Percentiles rank a stretch among this genome's conserved stretches.
phyloP scores from a whole-genome alignment of 1,284 basidiomycete genomes.

The Gymnopus androsaceus region DNA sequence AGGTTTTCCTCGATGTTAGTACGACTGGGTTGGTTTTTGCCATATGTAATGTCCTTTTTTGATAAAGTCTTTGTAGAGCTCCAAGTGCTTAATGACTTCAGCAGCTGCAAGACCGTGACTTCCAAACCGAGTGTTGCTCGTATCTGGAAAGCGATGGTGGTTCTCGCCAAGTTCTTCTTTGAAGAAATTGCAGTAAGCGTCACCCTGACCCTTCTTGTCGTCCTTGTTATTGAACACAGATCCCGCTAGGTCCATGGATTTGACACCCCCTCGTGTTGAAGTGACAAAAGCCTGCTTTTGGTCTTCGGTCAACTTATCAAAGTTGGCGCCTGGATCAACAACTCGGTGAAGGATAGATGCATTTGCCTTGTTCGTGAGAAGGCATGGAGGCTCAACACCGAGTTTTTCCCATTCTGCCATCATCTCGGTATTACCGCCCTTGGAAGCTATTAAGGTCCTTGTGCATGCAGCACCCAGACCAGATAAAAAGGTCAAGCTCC shows the following conservation, averaged over 20 bases:
- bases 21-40: constrained; percentile 24
- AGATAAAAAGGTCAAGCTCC: not conserved
- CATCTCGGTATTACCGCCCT: constrained; percentile 11
- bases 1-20: constrained; percentile 29
- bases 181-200: constrained; percentile 1
- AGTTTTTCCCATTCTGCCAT: constrained; percentile 9
- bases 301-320: not conserved
- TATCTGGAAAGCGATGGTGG: not conserved
- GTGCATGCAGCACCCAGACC: constrained; percentile 9
- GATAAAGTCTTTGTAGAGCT: constrained; percentile 19
- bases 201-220: constrained; percentile 9
- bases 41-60: constrained; percentile 16
- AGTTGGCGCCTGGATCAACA: not conserved
- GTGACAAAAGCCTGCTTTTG: not conserved
- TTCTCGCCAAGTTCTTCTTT: not conserved
- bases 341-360: not conserved
- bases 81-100: not conserved
- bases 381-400: not conserved
- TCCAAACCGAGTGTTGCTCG: constrained; percentile 3
- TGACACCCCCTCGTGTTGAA: constrained; percentile 5
- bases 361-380: constrained; percentile 7
- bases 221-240: constrained; percentile 7
- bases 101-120: constrained; percentile 6
- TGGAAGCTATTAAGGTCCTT: constrained; percentile 11
- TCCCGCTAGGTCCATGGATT: not conserved